Percentiles rank a stretch among this genome's conserved stretches.
Conservation (phyloP, 2,329 filamentous ascomycete genomes). For the Scopulariopsis brevicaulis region DNA sequence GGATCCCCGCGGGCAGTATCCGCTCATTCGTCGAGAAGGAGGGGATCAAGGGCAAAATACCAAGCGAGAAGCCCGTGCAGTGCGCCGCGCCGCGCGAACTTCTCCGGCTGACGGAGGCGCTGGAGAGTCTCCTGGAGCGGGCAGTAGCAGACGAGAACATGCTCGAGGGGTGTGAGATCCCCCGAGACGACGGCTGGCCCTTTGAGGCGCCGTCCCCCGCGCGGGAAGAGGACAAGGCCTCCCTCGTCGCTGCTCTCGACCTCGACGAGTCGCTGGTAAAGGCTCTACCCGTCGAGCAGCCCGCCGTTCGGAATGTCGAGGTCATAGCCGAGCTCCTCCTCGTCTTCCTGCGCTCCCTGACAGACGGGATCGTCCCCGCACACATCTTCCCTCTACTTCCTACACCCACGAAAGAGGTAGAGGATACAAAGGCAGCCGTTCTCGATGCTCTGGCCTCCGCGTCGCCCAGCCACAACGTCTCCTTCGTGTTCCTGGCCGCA, state of each 20-base stretch:
- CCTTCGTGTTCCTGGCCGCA: constrained; percentile 76
- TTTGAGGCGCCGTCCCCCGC: constrained; percentile 25
- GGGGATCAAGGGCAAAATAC: constrained; percentile 35
- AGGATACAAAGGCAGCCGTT: constrained; percentile 39
- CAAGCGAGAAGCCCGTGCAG: constrained; percentile 46
- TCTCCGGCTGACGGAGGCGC: constrained; percentile 75
- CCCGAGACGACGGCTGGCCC: constrained; percentile 47
- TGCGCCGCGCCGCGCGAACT: constrained; percentile 81
- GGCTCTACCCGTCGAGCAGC: constrained; percentile 49
- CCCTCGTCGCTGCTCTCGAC: constrained; percentile 59
- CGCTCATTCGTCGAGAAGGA: constrained; percentile 33
- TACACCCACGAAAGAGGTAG: constrained; percentile 21
- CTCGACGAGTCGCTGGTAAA: constrained; percentile 50
- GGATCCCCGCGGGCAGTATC: constrained; percentile 72
- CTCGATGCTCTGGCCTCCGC: constrained; percentile 60
- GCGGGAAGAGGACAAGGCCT: constrained; percentile 14
- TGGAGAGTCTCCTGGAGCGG: constrained; percentile 47
- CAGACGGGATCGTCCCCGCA: constrained; percentile 67
- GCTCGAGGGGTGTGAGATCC: constrained; percentile 40
- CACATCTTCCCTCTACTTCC: constrained; percentile 61
- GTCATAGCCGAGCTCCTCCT: constrained; percentile 60
- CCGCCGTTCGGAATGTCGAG: constrained; percentile 61
- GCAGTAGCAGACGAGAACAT: constrained; percentile 50
- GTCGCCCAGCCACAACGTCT: constrained; percentile 71
- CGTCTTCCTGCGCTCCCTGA: constrained; percentile 61